Evolutionary conservation across 148 eudicot species (phyloP).

Genomic region (Camellia sinensis): DNA sequence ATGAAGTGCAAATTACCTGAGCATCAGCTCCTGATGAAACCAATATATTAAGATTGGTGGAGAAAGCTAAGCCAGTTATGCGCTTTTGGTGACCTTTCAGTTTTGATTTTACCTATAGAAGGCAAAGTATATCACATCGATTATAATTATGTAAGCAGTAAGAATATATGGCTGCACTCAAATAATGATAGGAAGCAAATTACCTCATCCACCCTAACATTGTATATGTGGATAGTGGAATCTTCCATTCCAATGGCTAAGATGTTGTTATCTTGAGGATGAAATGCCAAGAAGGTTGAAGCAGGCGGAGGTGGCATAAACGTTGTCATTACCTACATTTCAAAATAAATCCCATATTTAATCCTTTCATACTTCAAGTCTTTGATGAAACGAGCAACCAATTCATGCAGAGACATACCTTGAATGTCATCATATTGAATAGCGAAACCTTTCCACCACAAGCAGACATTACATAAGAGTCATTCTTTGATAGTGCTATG

Average conservation of each 20-base stretch:
- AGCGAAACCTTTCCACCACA: constrained; percentile 92
- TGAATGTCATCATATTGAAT: constrained; percentile 97
- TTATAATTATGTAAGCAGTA: background rate
- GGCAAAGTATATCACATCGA: background rate
- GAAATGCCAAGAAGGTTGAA: constrained; percentile 90
- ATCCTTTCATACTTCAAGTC: background rate
- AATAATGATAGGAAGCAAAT: constrained; percentile 9
- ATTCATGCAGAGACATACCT: constrained; percentile 41
- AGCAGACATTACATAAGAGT: constrained; percentile 95
- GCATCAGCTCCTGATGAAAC: constrained; percentile 95
- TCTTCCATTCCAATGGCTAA: constrained; percentile 98
- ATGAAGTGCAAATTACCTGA: constrained; percentile 45
- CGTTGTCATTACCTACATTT: constrained; percentile 81
- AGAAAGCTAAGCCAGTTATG: constrained; percentile 78
- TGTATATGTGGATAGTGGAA: constrained; percentile 88
- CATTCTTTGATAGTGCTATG: constrained; percentile 94
- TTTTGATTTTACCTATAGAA: constrained; percentile 60
- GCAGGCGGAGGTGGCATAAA: constrained; percentile 96
- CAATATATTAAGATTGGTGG: constrained; percentile 62
- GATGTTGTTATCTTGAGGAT: constrained; percentile 96
- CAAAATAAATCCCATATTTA: constrained; percentile 8
- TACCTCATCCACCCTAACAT: constrained; percentile 96
- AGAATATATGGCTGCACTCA: background rate
- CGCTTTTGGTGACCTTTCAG: constrained; percentile 80
- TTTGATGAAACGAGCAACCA: too few species aligned